Evolutionary conservation across 176 grass and related monocot genomes (phyloP).

Genomic region (Aegilops speltoides): DNA sequence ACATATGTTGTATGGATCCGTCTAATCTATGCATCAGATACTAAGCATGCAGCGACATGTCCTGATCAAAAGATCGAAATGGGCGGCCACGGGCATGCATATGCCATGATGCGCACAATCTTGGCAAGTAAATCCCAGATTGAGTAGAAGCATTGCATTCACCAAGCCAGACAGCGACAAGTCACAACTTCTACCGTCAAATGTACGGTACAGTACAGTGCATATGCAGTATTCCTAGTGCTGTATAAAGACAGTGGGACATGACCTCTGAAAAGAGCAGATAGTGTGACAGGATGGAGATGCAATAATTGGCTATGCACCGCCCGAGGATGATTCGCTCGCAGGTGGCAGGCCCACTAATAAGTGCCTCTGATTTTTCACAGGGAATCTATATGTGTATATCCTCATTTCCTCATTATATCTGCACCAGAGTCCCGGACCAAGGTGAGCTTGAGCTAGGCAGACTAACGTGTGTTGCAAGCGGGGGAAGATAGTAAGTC

Average conservation of each 20-base stretch:
- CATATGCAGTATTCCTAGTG: too few species aligned
- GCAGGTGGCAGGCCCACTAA: background rate
- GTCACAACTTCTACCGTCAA: background rate
- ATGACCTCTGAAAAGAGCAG: too few species aligned
- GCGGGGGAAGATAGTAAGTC: background rate
- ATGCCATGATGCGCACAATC: constrained; percentile 16
- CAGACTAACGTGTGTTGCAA: constrained; percentile 24
- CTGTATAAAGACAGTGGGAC: too few species aligned
- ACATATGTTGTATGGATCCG: background rate
- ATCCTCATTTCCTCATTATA: background rate
- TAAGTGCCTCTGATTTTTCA: background rate
- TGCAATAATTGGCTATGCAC: constrained; percentile 7
- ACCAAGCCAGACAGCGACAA: constrained; percentile 11
- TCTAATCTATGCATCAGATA: constrained; percentile 18
- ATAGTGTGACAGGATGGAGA: background rate
- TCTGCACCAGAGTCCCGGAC: too few species aligned
- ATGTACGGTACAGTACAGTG: too few species aligned
- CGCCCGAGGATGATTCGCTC: background rate
- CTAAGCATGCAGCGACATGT: background rate
- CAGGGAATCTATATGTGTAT: background rate
- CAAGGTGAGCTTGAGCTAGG: background rate
- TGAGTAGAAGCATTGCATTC: constrained; percentile 27
- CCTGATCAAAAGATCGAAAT: background rate
- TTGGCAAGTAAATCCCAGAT: constrained; percentile 11
- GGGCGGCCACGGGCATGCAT: background rate